Evolutionary conservation across 2,329 filamentous ascomycete genomes (phyloP), one percentile per base, ranked within the genome.

Genomic region (Lachnellula hyalina): DNA sequence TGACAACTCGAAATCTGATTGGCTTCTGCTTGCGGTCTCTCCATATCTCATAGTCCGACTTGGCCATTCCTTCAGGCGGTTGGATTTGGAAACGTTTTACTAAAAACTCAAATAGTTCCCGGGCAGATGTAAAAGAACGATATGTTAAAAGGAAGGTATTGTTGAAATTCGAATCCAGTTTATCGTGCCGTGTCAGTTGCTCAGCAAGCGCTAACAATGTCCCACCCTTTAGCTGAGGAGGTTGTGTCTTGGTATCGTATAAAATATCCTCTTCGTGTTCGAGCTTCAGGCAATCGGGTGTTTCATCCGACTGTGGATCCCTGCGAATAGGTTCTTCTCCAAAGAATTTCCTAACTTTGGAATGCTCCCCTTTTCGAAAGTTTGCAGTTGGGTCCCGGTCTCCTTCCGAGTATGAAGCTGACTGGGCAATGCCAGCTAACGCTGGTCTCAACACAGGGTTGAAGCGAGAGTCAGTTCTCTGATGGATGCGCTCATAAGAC

Each of bases 81-180:
- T 97, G 93, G 49, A 96, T 89, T 60, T 86, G 89, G 75, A 96
- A 99, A 51, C 94, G 82, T 70, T 91, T 89, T 9, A 96, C 91
- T 7, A 99, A 77, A 69, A 96, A 81, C 71, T 96, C 91, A 67
- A 97, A 97, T 0, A 99, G 78, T 71, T 97, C 94, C 5, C 87
- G 79, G 0, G 93, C 94, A 2, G 86, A 85, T 0, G 94, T 97
- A 68, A 99, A 99, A 0, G 94, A 99, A 59, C 89, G 83, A 71
- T 99, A 99, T 1, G 94, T 99, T 38, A 99, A 82, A 15, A 99
- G 83, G 78, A 99, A 99, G 0, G 94, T 99, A 66, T 93, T 95
- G 75, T 97, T 97, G 75, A 97, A 97, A 59, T 82, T 93, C 3
- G 92, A 90, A 68, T 97, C 94, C 14, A 96, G 81, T 67, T 95